Base-by-base conservation (phyloP, 2,329 filamentous ascomycete species). In the Mariannaea sp. region DNA sequence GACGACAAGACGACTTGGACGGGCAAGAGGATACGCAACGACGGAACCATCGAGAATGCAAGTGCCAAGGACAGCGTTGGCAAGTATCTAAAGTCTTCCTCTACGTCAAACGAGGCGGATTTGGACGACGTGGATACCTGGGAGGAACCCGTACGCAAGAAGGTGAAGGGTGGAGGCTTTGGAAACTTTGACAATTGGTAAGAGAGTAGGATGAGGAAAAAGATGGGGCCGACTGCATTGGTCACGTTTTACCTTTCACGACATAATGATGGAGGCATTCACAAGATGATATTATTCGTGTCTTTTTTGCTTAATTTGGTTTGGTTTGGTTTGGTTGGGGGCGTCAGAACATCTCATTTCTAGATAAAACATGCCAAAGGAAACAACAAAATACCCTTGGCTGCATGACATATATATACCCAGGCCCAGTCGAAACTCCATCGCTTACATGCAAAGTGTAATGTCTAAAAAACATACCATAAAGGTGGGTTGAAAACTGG, bases 1-100 rank as follows among this genome's bases (percentile, higher is more conserved):
- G 93, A 97, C 67, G 92, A 97, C 65, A 85, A 84, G 69, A 87
- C 90, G 2, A 99, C 94, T 3, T 99, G 94, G 94, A 97, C 94
- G 3, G 94, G 94, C 3, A 99, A 97, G 75, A 80, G 92, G 33
- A 84, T 99, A 43, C 79, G 92, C 20, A 80, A 77, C 2, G 84
- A 88, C 65, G 88, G 85, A 1, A 83, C 78, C 0, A 77, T 84
- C 1, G 80, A 80, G 1, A 68, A 70, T 22, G 70, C 68, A 12
- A 72, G 73, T 22, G 70, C 72, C 12, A 71, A 72, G 9, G 76
- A 74, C 6, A 74, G 72, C 4, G 84, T 85, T 10, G 94, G 93
- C 7, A 97, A 93, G 71, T 97, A 97, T 70, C 73, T 99, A 88
- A 90, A 68, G 79, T 80, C 13, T 80, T 80, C 66, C 20, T 65